These are phyloP conservation scores for Lipomyces spencermartinsiae DNA, from an alignment of 805 yeast genomes.

Conservation along the genomic window DNA sequence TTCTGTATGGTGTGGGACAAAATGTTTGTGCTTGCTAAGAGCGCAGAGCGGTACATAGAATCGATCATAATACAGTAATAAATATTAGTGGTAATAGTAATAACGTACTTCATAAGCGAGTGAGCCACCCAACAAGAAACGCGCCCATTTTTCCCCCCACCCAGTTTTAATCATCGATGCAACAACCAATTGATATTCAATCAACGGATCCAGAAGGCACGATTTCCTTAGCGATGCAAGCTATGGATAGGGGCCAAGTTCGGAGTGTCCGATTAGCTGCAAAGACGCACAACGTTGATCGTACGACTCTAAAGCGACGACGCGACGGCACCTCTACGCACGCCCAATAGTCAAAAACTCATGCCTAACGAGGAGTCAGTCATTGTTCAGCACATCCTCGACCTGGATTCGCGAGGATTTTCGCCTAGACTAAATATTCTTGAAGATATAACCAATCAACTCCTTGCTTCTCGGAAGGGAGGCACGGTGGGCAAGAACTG, in stretches of 20 bases:
- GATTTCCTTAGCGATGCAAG: not conserved
- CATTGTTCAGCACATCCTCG: conserved; percentile 14
- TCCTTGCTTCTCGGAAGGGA: conserved; percentile 3
- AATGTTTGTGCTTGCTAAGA: not conserved
- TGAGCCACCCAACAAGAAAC: too few relatives aligned
- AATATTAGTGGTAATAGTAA: too few relatives aligned
- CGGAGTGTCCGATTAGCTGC: conserved; percentile 3
- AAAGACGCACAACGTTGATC: not conserved
- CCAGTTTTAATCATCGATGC: not conserved
- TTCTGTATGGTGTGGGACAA: not conserved
- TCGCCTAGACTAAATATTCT: conserved; percentile 9
- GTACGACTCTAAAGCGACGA: not conserved
- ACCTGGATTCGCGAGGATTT: too few relatives aligned
- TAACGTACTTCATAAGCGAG: too few relatives aligned
- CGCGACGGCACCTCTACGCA: conserved; percentile 2
- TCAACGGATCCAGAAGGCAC: not conserved
- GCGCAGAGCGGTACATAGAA: not conserved
- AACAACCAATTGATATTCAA: conserved; percentile 1
- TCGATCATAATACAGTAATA: too few relatives aligned
- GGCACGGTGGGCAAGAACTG: not conserved
- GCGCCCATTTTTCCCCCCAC: too few relatives aligned
- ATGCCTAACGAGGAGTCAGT: not conserved
- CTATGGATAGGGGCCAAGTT: not conserved
- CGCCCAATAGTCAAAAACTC: not conserved
- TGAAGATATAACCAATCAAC: conserved; percentile 14